Evolutionary conservation across 768 basidiomycete species (phyloP).

Genomic region (Podaxis sp.): DNA sequence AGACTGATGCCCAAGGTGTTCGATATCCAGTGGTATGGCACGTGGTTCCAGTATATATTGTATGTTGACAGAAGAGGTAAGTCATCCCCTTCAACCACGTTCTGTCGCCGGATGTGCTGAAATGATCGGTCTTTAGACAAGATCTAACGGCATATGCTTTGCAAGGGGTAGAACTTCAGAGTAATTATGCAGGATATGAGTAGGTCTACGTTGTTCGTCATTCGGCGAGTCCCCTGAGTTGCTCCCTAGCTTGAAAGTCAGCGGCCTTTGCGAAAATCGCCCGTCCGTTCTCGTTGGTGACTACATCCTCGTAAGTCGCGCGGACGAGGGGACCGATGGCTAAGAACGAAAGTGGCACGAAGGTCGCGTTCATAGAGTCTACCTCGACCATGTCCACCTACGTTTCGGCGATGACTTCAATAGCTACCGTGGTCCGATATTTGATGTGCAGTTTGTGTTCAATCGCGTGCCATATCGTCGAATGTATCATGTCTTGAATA

Average conservation of each 20-base stretch:
- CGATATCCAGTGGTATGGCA: constrained; percentile 33
- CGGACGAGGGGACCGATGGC: constrained; percentile 17
- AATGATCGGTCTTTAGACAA: constrained; percentile 20
- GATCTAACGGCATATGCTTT: constrained; percentile 35
- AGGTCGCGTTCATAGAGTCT: constrained; percentile 47
- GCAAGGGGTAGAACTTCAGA: constrained; percentile 28
- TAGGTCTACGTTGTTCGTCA: constrained; percentile 18
- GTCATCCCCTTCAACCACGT: constrained; percentile 10
- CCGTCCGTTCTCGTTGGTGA: constrained; percentile 56
- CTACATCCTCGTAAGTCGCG: constrained; percentile 32
- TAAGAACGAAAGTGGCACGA: constrained; percentile 29
- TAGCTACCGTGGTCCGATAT: constrained; percentile 31
- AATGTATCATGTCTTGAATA: constrained; percentile 49
- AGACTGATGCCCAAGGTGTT: constrained; percentile 32
- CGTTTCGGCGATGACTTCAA: constrained; percentile 43
- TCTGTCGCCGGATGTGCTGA: constrained; percentile 10
- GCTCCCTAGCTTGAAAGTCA: constrained; percentile 38
- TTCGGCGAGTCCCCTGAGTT: background rate
- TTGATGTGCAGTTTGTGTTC: constrained; percentile 52
- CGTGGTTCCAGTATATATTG: constrained; percentile 40
- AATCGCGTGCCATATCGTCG: constrained; percentile 49
- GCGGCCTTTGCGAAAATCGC: constrained; percentile 53
- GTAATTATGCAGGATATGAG: constrained; percentile 40
- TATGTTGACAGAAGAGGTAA: constrained; percentile 43
- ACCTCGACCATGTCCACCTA: constrained; percentile 37